Evolutionary conservation across 345 rosid species (phyloP).

Genomic region (Theobroma cacao): DNA sequence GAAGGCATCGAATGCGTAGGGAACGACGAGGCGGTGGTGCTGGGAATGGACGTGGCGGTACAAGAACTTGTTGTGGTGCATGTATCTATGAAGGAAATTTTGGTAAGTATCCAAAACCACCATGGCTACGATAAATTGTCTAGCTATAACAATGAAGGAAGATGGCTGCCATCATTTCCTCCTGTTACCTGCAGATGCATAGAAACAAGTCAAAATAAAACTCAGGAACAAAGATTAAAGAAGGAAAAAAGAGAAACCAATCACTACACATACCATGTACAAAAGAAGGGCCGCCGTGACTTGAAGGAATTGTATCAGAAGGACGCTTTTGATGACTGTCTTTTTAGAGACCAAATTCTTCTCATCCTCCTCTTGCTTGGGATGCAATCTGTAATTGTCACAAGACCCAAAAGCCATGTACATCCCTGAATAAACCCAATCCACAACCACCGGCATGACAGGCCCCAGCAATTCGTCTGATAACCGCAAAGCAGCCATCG

Average conservation of each 20-base stretch:
- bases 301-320: slow-evolving; percentile 71
- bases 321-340: slow-evolving; percentile 68
- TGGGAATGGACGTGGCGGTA: slow-evolving; percentile 76
- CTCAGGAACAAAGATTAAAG: too few species aligned
- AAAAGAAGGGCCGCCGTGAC: slow-evolving; percentile 67
- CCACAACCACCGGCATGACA: slow-evolving; percentile 62
- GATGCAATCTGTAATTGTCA: slow-evolving; percentile 71
- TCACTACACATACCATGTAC: slow-evolving; percentile 42
- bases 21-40: slow-evolving; percentile 77
- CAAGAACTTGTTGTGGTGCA: slow-evolving; percentile 81
- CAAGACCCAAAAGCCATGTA: slow-evolving; percentile 52
- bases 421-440: slow-evolving; percentile 80
- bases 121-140: slow-evolving; percentile 71
- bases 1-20: slow-evolving; percentile 76
- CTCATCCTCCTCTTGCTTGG: slow-evolving; percentile 65
- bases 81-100: slow-evolving; percentile 75
- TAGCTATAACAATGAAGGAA: slow-evolving; percentile 51
- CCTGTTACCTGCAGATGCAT: slow-evolving; percentile 55
- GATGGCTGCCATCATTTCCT: slow-evolving; percentile 29
- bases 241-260: too few species aligned
- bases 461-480: slow-evolving; percentile 84
- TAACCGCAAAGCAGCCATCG: background rate
- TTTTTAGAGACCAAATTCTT: slow-evolving; percentile 78
- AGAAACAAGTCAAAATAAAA: too few species aligned
- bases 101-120: slow-evolving; percentile 75